Evolutionary conservation across 345 rosid species (phyloP).

Genomic region (Salix suchowensis): DNA sequence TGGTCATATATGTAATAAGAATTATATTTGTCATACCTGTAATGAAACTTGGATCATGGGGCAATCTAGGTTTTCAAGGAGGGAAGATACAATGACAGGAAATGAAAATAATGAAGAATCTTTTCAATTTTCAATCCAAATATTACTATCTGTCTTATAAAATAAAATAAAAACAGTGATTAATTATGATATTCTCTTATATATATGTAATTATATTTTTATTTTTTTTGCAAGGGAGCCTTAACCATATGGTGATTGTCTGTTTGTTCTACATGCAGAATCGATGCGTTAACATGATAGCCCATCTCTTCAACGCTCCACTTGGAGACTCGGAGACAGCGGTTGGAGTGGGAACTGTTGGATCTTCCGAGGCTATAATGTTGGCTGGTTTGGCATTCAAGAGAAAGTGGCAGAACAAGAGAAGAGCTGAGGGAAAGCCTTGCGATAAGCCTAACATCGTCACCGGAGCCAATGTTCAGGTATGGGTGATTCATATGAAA

Average conservation of each 20-base stretch:
- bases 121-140: no score
- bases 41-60: no score
- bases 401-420: slow-evolving; percentile 27
- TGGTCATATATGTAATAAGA: no score
- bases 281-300: slow-evolving; percentile 34
- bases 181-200: no score
- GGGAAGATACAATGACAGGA: no score
- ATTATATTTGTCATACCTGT: no score
- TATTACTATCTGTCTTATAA: no score
- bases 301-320: slow-evolving; percentile 27
- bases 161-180: no score
- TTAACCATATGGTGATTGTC: background rate
- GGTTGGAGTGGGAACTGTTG: slow-evolving; percentile 29
- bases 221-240: background rate
- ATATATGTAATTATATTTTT: no score
- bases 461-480: slow-evolving; percentile 33
- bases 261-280: slow-evolving; percentile 12
- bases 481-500: background rate
- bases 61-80: no score
- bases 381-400: slow-evolving; percentile 33
- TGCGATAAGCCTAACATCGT: slow-evolving; percentile 28
- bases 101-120: no score
- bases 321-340: slow-evolving; percentile 30
- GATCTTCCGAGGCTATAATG: slow-evolving; percentile 35
- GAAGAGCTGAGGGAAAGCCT: slow-evolving; percentile 25